A percentile compares a stretch with the other conserved stretches of the same genome.
Conservation (phyloP, 495 filamentous ascomycete genomes). For the Trichoderma asperelloides region DNA sequence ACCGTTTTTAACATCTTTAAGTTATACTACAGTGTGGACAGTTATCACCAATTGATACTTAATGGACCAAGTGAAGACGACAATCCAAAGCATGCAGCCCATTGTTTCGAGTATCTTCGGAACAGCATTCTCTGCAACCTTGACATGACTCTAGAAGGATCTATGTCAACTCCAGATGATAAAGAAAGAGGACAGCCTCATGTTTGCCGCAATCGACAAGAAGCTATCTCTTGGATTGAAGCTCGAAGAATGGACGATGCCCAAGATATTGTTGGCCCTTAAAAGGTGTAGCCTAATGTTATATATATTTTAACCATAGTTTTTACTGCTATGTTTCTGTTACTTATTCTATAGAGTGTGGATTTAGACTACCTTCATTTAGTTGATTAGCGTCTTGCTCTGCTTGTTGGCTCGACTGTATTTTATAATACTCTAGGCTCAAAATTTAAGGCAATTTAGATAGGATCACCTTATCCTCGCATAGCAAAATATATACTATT, state of each 20-base stretch:
- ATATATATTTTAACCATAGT: neutral
- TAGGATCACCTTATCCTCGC: no score
- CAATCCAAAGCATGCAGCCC: neutral
- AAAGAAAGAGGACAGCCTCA: neutral
- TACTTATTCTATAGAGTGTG: no score
- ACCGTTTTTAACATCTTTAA: neutral
- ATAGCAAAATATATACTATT: no score
- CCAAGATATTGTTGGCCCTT: neutral
- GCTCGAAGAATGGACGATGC: neutral
- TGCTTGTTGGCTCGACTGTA: no score
- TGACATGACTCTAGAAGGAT: neutral
- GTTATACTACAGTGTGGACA: neutral
- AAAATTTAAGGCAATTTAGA: no score
- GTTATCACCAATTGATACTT: slow-evolving; percentile 1
- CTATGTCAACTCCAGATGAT: neutral
- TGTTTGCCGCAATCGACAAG: slow-evolving; percentile 1
- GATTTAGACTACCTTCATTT: no score
- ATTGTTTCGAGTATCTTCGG: neutral
- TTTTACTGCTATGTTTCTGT: no score
- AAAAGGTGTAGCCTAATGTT: neutral
- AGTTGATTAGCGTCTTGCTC: no score
- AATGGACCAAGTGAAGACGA: neutral
- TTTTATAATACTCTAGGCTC: no score
- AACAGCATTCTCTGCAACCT: slow-evolving; percentile 3
- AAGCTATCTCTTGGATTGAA: neutral